Conservation (phyloP, 345 rosid genomes). For the Eutrema heterophyllum region DNA sequence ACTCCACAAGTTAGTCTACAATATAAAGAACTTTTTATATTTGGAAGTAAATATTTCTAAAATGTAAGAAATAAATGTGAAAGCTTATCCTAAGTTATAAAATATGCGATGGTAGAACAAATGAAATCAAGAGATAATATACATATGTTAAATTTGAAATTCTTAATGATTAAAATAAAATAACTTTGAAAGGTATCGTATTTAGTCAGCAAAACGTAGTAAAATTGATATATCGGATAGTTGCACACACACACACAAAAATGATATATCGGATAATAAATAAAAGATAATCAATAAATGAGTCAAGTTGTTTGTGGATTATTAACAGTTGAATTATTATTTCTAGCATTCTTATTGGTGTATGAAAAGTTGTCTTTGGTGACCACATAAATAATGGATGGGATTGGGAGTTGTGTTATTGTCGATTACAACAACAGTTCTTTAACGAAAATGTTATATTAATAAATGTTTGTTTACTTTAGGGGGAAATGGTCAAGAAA, state of each 20-base stretch:
- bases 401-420: conserved; percentile 21
- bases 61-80: not conserved
- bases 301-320: not conserved
- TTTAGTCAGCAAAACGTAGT: not conserved
- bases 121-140: not conserved
- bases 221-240: not conserved
- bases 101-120: not conserved
- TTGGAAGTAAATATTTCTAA: not conserved
- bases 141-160: not conserved
- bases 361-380: conserved; percentile 9
- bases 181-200: not conserved
- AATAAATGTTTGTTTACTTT: not conserved
- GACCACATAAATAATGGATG: conserved; percentile 24
- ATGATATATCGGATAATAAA: not conserved
- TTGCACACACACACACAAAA: too few species aligned
- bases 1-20: too few species aligned
- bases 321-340: not conserved
- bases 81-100: not conserved
- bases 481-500: not conserved
- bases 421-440: not conserved
- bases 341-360: not conserved
- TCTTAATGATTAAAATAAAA: not conserved
- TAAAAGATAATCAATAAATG: not conserved
- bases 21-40: not conserved
- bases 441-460: not conserved